Conservation (phyloP, 2,329 filamentous ascomycete genomes). For the Exophiala calicioides region DNA sequence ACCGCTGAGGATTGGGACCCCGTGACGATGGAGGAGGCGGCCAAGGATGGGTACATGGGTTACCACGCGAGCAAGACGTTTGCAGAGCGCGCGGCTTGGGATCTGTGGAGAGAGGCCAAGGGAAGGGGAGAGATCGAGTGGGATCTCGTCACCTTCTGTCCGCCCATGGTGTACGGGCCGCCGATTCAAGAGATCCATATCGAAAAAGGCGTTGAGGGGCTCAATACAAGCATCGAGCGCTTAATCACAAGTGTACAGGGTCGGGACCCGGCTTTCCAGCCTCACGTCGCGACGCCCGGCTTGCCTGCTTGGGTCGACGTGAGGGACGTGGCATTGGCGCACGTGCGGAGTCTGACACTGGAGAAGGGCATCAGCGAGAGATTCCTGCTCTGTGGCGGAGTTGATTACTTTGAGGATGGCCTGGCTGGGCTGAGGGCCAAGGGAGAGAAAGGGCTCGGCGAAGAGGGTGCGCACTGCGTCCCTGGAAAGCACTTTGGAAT, state of each 20-base stretch:
- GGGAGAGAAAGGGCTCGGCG: constrained; percentile 15
- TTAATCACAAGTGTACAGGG: constrained; percentile 7
- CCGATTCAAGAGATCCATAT: constrained; percentile 31
- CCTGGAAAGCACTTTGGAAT: constrained; percentile 12
- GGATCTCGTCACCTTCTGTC: constrained; percentile 41
- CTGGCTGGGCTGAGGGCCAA: constrained; percentile 17
- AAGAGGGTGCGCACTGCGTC: constrained; percentile 12
- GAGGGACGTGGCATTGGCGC: constrained; percentile 22
- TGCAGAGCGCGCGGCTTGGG: constrained; percentile 32
- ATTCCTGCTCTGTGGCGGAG: constrained; percentile 18
- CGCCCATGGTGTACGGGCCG: constrained; percentile 51
- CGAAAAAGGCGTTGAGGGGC: constrained; percentile 11
- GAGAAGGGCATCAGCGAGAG: constrained; percentile 20
- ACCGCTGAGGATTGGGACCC: constrained; percentile 54
- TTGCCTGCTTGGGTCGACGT: constrained; percentile 27
- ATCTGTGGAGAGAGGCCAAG: constrained; percentile 31
- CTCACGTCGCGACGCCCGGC: constrained; percentile 14
- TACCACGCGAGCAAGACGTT: constrained; percentile 32
- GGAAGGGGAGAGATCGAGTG: constrained; percentile 20
- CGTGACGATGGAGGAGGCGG: constrained; percentile 47
- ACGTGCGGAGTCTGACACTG: constrained; percentile 14
- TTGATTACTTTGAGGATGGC: constrained; percentile 18
- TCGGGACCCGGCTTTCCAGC: constrained; percentile 10
- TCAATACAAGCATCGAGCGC: constrained; percentile 15
- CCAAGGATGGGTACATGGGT: constrained; percentile 25